Percentiles rank a stretch among this genome's conserved stretches.
Evolutionary conservation across 306 rosid species (phyloP).

Genomic region (Rosa multiflora): DNA sequence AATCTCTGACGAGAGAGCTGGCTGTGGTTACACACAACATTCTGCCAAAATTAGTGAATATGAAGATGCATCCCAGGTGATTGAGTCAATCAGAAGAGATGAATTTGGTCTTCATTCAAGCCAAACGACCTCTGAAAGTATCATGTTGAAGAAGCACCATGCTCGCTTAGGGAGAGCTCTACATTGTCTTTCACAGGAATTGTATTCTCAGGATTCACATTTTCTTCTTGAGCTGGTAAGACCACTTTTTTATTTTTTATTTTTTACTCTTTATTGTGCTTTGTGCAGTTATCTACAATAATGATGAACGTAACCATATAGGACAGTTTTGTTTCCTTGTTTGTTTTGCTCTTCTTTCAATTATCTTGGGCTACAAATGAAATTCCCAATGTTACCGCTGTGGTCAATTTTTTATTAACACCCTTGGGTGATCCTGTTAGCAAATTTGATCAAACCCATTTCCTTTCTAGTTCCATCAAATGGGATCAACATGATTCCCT

Average conservation of each 20-base stretch:
- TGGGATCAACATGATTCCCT: background rate
- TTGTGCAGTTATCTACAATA: background rate
- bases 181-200: constrained; percentile 94
- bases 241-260: background rate
- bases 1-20: constrained; percentile 30
- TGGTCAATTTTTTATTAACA: background rate
- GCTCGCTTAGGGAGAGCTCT: constrained; percentile 98
- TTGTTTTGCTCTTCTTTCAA: background rate
- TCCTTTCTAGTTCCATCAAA: background rate
- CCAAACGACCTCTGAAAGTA: constrained; percentile 54
- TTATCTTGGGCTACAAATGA: background rate
- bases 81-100: constrained; percentile 81
- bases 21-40: constrained; percentile 24
- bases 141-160: constrained; percentile 86
- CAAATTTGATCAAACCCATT: background rate
- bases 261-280: constrained; percentile 5
- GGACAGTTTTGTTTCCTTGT: background rate
- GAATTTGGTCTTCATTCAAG: constrained; percentile 89
- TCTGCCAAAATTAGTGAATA: constrained; percentile 35
- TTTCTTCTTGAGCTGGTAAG: constrained; percentile 97
- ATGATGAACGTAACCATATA: background rate
- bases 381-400: background rate
- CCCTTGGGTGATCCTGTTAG: background rate
- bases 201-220: constrained; percentile 97
- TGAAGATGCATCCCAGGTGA: constrained; percentile 57